Evolutionary conservation across 352 stramenopile genomes (phyloP).

Genomic region (Globisporangium iwayamae): DNA sequence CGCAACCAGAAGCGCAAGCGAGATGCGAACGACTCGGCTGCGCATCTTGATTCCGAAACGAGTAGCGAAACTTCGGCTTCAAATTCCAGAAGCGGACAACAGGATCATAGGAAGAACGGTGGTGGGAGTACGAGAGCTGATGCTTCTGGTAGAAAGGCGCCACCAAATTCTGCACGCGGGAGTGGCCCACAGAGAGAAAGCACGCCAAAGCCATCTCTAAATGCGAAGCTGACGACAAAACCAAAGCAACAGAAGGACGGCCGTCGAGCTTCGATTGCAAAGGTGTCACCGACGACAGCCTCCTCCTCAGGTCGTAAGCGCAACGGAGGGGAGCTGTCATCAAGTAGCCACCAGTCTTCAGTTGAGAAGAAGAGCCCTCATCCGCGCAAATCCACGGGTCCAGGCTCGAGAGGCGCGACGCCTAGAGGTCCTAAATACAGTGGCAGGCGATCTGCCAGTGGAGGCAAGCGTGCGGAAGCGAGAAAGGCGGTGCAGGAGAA

Average conservation of each 20-base stretch:
- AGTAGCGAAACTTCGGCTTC: constrained; percentile 12
- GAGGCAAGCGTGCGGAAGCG: constrained; percentile 3
- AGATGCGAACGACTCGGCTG: not conserved
- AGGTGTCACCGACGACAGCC: constrained; percentile 4
- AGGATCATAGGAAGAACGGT: not conserved
- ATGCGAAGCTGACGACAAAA: constrained; percentile 20
- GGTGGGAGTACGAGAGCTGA: not conserved
- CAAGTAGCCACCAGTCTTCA: not conserved
- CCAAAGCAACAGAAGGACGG: constrained; percentile 9
- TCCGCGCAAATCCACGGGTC: constrained; percentile 1
- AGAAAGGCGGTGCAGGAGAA: constrained; percentile 15
- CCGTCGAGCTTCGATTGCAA: not conserved
- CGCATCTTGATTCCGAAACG: constrained; percentile 11
- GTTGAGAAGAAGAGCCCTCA: constrained; percentile 13
- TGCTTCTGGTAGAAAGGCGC: not conserved
- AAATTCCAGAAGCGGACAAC: not conserved
- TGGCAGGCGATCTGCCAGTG: not conserved
- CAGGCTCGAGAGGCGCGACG: not conserved
- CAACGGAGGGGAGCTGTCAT: not conserved
- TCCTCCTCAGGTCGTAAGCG: constrained; percentile 2
- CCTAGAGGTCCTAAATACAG: not conserved
- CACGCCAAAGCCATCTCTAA: constrained; percentile 17
- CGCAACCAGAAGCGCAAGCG: constrained; percentile 31
- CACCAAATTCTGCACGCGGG: not conserved
- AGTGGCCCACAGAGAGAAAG: not conserved